Evolutionary conservation across 176 grass and related monocot species (phyloP), one percentile per base, ranked within the genome.

Genomic region (Microstegium vimineum): DNA sequence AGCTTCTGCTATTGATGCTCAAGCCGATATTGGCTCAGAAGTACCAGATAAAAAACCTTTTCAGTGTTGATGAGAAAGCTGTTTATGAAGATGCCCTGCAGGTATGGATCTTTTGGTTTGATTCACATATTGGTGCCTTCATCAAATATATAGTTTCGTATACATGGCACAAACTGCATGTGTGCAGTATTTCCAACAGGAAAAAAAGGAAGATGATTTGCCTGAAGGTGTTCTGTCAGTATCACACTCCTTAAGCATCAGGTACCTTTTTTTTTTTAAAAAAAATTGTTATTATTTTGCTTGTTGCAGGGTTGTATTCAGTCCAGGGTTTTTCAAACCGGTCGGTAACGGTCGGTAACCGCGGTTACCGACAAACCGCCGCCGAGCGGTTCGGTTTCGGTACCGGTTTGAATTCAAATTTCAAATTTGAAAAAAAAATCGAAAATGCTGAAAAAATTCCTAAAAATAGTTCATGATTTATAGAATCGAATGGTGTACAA

Each of bases 231-330:
- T 98, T 71, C 65, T 98, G 59, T 81, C 95, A 64, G 73, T 98
- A 76, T 82, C 88, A 72, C n/a, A n/a, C 95, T 98, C 78, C 92
- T 98, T 23, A 94, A 90, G 84, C 95, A 98, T 60, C 95, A 98
- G 92, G 92, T 98, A 81, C 47, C 12, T 71, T 66, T 59, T 66
- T 6, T n/a, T 71, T 26, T 5, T 47, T 2, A 5, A 49, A 1
- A 59, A 60, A 15, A 45, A 56, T 73, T 85, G 52, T 71, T 35
- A 63, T 76, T 79, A 14, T 45, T 67, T 5, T 47, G 41, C 65
- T 82, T 67, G 40, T 77, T 71, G 47, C 41, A 40, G 30, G 20
- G 31, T 69, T 47, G 26, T 81, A 51, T 62, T 79, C 22, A n/a
- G n/a, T n/a, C n/a, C n/a, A n/a, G n/a, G n/a, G n/a, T n/a, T n/a